Evolutionary conservation across 2,329 filamentous ascomycete species (phyloP).

Genomic region (Ceratocystis ficicola): DNA sequence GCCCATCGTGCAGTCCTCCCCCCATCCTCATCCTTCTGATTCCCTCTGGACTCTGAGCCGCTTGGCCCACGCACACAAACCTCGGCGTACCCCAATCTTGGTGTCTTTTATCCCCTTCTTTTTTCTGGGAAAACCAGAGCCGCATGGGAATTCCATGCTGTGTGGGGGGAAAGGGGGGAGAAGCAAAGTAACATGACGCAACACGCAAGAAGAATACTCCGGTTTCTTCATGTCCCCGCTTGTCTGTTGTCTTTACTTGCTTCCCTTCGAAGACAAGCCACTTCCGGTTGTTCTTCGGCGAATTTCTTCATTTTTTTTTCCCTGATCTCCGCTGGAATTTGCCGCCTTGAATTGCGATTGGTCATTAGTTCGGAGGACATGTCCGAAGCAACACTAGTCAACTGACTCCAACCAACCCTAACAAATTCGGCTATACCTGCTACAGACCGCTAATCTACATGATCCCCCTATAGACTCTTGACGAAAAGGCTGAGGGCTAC

Average conservation of each 20-base stretch:
- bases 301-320: background rate
- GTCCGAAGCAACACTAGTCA: background rate
- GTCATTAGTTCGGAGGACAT: slow-evolving; percentile 13
- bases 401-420: slow-evolving; percentile 1
- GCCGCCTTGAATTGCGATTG: slow-evolving; percentile 7
- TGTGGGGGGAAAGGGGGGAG: background rate
- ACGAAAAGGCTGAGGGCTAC: slow-evolving; percentile 35
- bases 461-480: slow-evolving; percentile 35
- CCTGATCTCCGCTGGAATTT: background rate
- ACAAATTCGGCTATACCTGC: background rate
- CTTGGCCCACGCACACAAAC: background rate
- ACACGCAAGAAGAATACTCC: background rate
- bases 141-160: background rate
- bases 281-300: slow-evolving; percentile 12
- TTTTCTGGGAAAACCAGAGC: background rate
- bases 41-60: background rate
- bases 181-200: background rate
- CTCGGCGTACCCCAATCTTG: background rate
- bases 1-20: no score
- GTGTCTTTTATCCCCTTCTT: background rate
- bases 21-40: background rate
- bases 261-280: slow-evolving; percentile 6
- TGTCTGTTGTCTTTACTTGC: background rate
- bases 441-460: background rate
- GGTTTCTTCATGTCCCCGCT: background rate